Evolutionary conservation across 495 filamentous ascomycete species (phyloP), one percentile per base, ranked within the genome.

Genomic region (Aspergillus heteromorphus): DNA sequence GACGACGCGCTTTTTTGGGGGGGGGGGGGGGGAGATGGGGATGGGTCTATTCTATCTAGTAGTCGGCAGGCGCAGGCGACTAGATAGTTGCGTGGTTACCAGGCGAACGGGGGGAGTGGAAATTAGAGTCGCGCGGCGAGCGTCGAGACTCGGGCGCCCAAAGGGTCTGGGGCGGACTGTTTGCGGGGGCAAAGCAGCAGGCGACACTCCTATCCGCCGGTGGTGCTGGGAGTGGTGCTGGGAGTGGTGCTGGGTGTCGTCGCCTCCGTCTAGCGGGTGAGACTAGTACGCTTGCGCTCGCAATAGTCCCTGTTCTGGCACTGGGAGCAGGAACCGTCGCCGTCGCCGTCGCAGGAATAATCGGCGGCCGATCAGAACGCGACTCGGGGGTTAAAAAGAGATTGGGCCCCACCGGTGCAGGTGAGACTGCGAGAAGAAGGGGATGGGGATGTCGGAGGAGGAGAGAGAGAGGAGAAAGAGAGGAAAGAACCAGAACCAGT

Each of bases 111-210:
- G 54, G 20, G 21, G 23, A 31, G 36, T 48, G 38, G 49, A 51
- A 56, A 56, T 50, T 45, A 61, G 19, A 14, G 48, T 42, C 30
- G 8, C 11, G 34, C 34, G 11, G 34, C 23, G 11, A 38, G 34
- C 2, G 34, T 38, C 34, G 11, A 13, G 34, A 38, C 34, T 38
- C 34, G 34, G 42, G 51, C n/a, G 31, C 21, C 49, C 17, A 48
- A 45, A 59, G 30, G 60, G 61, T 57, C 58, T 64, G 63, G 61
- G 60, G 54, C 58, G 58, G 52, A 56, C 62, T 54, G 58, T 64
- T 61, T 64, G 62, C 58, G 58, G 62, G 58, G 58, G 40, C 47
- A 47, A 18, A 20, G 40, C 23, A 45, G 1, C 17, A 13, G 11
- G 20, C 36, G 36, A 43, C 19, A 25, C 27, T 52, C 36, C 48